These are phyloP conservation scores for Neurospora hispaniola DNA, from an alignment of 495 filamentous ascomycete species.

Conservation along the genomic window DNA sequence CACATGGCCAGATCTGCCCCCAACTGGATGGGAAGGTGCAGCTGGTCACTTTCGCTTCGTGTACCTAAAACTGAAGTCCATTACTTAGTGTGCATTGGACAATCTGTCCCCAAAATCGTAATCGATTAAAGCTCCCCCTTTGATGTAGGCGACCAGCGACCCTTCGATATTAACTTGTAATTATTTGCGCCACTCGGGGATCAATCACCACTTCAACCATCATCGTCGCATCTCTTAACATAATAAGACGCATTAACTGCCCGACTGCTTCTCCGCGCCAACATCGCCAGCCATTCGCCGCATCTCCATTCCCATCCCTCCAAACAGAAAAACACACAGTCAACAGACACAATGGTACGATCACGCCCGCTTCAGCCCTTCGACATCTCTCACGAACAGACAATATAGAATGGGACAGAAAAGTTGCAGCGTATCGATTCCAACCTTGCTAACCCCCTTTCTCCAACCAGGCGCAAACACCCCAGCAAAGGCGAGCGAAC, in stretches of 20 bases:
- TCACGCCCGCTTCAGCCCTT: no score
- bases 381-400: not conserved
- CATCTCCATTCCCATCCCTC: not conserved
- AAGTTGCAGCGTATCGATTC: not conserved
- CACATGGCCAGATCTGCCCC: constrained; percentile 18
- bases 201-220: not conserved
- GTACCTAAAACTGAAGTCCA: not conserved
- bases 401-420: not conserved
- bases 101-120: constrained; percentile 21
- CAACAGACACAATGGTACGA: constrained; percentile 18
- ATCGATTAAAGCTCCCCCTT: not conserved
- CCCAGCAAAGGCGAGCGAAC: constrained; percentile 83
- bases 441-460: not conserved
- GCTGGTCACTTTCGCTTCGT: not conserved
- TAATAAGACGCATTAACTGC: not conserved
- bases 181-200: not conserved
- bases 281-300: not conserved
- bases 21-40: not conserved
- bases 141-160: not conserved
- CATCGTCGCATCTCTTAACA: not conserved
- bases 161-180: not conserved
- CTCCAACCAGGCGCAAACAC: constrained; percentile 71
- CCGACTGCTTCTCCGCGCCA: not conserved
- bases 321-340: not conserved
- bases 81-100: not conserved